Conservation (phyloP, 495 filamentous ascomycete species). For the Annulohypoxylon moriforme region DNA sequence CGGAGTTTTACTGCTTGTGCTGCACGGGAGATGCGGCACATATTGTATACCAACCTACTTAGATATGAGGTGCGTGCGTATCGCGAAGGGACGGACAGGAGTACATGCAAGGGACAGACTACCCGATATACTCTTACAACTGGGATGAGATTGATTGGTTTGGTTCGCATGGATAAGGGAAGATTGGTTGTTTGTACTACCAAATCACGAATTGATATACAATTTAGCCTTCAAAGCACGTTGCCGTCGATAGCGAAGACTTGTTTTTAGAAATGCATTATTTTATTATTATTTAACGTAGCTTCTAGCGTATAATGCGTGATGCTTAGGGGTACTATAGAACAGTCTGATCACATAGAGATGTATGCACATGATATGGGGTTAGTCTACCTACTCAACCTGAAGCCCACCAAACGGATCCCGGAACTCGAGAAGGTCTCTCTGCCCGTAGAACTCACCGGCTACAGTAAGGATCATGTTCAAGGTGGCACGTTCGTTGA, state of each 20-base stretch:
- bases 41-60: slow-evolving; percentile 1
- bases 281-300: not conserved
- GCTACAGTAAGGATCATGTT: slow-evolving; percentile 94
- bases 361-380: not conserved
- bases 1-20: not conserved
- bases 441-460: slow-evolving; percentile 91
- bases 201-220: not conserved
- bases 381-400: slow-evolving; percentile 31
- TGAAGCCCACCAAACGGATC: slow-evolving; percentile 60
- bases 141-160: not conserved
- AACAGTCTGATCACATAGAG: not conserved
- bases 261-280: not conserved
- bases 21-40: not conserved
- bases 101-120: not conserved
- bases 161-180: not conserved
- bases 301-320: not conserved
- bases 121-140: not conserved
- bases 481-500: slow-evolving; percentile 69
- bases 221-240: not conserved
- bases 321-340: not conserved
- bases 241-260: not conserved
- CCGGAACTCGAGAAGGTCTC: slow-evolving; percentile 81
- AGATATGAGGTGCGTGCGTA: not conserved
- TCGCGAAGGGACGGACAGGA: not conserved
- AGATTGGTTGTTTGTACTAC: slow-evolving; percentile 6